Base-by-base conservation (phyloP, 306 rosid genomes). In the Lathyrus sativus region DNA sequence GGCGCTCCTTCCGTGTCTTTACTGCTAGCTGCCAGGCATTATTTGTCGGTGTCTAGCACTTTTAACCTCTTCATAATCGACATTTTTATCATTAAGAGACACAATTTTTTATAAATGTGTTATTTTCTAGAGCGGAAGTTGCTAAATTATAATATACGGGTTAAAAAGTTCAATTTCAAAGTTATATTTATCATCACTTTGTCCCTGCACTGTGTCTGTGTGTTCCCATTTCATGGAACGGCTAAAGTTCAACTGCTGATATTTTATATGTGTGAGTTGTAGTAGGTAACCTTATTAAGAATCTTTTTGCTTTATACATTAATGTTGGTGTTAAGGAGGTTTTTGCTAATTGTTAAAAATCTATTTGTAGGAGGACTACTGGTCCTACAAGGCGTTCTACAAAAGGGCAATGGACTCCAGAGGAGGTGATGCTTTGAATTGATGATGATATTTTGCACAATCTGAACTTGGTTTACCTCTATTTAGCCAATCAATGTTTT, bases 381-480 rank as follows among this genome's bases (percentile, higher is more conserved):
- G 99, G 99, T 65, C 99, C 99, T 60, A 84, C 99, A 1, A 88
- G 99, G 89, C 99, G 97, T 68, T 95, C 99, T 74, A 88, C 99
- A 1, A 95, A 95, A 84, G 99, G 99, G 65, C 99, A 95, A 68
- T 95, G 99, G 99, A 91, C 96, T 3, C 72, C 92, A 18, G 95
- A 91, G 72, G 99, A 95, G 96, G 99, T 95, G 65, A 76, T 63
- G 42, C 49, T 67, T 57, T 66, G 26, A 38, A 54, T 50, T 58
- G 56, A 64, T 51, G 1, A 14, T 12, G 45, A 55, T 62, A 9
- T 75, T 80, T 72, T 11, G 4, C 37, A 62, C 11, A 5, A 41
- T 62, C 37, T 41, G 50, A 62, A 59, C 76, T 42, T 29, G 3
- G 29, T 59, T n/a, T 38, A 60, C 45, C 63, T 39, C 11, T 58